Percentiles rank a stretch among this genome's conserved stretches.
Conservation (phyloP, 768 basidiomycete genomes). For the Multifurca ochricompacta region DNA sequence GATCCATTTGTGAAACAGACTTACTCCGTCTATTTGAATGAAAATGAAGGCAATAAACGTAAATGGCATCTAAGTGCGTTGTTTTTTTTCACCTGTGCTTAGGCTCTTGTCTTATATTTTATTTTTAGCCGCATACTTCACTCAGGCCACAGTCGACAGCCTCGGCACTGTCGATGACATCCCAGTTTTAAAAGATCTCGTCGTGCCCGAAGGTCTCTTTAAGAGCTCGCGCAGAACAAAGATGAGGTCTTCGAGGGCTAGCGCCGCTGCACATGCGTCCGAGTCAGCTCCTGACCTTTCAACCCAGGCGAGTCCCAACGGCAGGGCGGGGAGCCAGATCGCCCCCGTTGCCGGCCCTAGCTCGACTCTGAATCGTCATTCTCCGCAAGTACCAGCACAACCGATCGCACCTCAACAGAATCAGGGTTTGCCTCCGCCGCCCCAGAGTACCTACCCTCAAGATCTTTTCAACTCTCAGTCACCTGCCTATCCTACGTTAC, state of each 20-base stretch:
- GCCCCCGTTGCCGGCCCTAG: conserved; percentile 8
- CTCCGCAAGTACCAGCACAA: neutral
- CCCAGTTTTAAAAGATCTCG: conserved; percentile 53
- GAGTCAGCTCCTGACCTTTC: conserved; percentile 20
- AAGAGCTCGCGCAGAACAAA: conserved; percentile 69
- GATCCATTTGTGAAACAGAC: conserved; percentile 46
- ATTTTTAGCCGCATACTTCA: conserved; percentile 71
- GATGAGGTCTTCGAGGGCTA: conserved; percentile 31
- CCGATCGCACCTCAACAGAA: neutral
- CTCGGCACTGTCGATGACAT: conserved; percentile 67
- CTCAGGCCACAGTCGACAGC: conserved; percentile 63
- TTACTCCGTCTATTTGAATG: conserved; percentile 34
- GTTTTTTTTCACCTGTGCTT: neutral
- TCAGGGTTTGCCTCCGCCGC: neutral
- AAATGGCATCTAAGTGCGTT: conserved; percentile 48
- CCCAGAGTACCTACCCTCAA: conserved; percentile 1
- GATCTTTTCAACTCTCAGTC: conserved; percentile 3
- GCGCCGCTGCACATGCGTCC: conserved; percentile 42
- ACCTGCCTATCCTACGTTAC: neutral
- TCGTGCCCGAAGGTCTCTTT: conserved; percentile 72
- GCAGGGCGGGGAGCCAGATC: neutral
- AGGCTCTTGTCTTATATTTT: neutral
- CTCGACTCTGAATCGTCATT: conserved; percentile 2
- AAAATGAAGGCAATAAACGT: conserved; percentile 10
- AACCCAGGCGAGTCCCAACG: neutral